Base-by-base conservation (phyloP, 768 basidiomycete species). In the Lyophyllum atratum region DNA sequence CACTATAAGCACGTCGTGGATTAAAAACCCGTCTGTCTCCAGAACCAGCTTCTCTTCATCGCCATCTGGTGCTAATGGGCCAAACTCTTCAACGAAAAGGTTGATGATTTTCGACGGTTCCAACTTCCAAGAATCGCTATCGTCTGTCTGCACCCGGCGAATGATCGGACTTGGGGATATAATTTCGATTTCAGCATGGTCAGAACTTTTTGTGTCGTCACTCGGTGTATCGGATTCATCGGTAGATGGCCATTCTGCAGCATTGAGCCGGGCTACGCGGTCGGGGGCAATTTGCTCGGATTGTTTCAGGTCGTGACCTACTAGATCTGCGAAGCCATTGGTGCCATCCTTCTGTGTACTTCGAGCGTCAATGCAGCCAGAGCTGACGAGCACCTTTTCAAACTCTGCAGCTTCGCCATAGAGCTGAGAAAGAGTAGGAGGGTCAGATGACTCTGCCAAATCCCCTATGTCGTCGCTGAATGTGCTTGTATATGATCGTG, bases 31-130 rank as follows among this genome's bases (percentile, higher is more conserved):
- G 62, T 85, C 83, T 2, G 76, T 72, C 62, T 87, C 84, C 2
- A 80, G 67, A 2, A 88, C 49, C 17, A 87, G 64, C 59, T 79
- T 81, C 52, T 83, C 80, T 59, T 81, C 74, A 24, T 75, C 74
- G 5, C 66, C 76, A 10, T 74, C 73, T 1, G 68, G 62, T 9
- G 78, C 74, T 22, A 87, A 69, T 2, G 76, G 64, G 0, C 87
- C 87, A 61, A 86, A 87, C 63, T 87, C 86, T 42, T 82, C 72
- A 2, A 74, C 67, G 17, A 89, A 75, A 3, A 86, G 73, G 19
- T 68, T 63, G 12, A 87, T 64, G 46, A 86, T 74, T 55, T 84
- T 76, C 14, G 73, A 69, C 3, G 82, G 75, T 14, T 80, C 69
- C n/a, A 80, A 67, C 28, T 69, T 66, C 70, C 73, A 68, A 29